A percentile compares a stretch with the other conserved stretches of the same genome.
Evolutionary conservation across 257 asterid species (phyloP).

Genomic region (Rubia yunnanensis): DNA sequence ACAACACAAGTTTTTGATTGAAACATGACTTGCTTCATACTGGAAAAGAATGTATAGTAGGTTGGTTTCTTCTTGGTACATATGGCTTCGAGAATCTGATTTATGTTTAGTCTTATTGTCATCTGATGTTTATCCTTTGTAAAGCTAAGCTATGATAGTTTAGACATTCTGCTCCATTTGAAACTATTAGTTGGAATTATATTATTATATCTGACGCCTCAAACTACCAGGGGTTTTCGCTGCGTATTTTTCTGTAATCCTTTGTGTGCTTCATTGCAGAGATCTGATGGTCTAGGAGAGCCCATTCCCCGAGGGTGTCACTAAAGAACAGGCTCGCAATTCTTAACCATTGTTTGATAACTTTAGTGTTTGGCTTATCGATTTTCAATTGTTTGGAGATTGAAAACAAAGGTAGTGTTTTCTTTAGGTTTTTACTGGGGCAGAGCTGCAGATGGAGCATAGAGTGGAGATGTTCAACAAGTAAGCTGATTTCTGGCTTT

Average conservation of each 20-base stretch:
- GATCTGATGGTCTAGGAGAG: slow-evolving; percentile 44
- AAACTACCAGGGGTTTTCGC: neutral
- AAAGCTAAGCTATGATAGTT: too few relatives aligned
- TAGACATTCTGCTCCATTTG: too few relatives aligned
- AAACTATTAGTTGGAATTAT: too few relatives aligned
- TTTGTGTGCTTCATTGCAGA: neutral
- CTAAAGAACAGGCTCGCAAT: slow-evolving; percentile 48
- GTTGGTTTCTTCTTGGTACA: too few relatives aligned
- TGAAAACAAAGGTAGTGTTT: neutral
- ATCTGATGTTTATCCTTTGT: too few relatives aligned
- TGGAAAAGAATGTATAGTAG: too few relatives aligned
- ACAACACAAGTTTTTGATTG: too few relatives aligned
- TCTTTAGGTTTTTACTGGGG: slow-evolving; percentile 53
- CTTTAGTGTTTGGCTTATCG: neutral
- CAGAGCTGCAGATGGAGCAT: slow-evolving; percentile 79
- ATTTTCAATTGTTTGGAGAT: neutral
- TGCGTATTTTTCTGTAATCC: neutral
- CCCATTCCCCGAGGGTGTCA: slow-evolving; percentile 27
- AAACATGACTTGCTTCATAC: too few relatives aligned
- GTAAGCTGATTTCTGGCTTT: slow-evolving; percentile 23
- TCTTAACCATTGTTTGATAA: neutral
- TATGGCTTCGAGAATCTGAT: too few relatives aligned
- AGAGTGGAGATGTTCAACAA: slow-evolving; percentile 73
- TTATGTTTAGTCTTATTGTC: too few relatives aligned
- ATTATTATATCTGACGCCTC: neutral